Base-by-base conservation (phyloP, 2,329 filamentous ascomycete genomes). In the Fusarium paranaense region DNA sequence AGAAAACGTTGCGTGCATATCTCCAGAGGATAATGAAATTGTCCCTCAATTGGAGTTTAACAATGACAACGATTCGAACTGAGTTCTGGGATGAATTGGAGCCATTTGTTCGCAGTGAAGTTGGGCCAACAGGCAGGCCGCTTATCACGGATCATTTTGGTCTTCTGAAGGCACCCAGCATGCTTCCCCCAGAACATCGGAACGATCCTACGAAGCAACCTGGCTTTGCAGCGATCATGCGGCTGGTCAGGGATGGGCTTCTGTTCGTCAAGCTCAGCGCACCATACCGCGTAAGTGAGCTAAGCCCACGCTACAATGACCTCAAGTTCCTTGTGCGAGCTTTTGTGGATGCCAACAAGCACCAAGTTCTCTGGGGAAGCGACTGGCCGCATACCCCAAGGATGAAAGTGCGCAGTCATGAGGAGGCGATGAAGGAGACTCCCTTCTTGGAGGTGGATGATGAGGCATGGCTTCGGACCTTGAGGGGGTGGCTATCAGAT, bases 381-480 rank as follows among this genome's bases (percentile, higher is more conserved):
- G 82, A 84, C 52, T 84, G 81, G 81, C 82, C 82, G 2, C 82
- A 83, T 66, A 83, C 81, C 2, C 81, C 82, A 0, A 75, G 80
- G 18, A 83, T 83, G 82, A 83, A 80, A 60, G 78, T 82, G 2
- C 79, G 82, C 1, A 79, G 66, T 6, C 74, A 67, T 6, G 79
- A 83, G 56, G 81, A 81, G 35, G 82, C 81, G 1, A 62, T 83
- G 64, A 72, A 67, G 5, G 81, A 82, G 62, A 80, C 80, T 8
- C 75, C 77, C 0, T 74, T 72, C 18, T 37, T 79, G 3, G 70
- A 72, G 6, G 72, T 80, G 2, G 71, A 79, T 30, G 77, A 80
- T 37, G 73, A 69, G 11, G 66, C 73, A 2, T 79, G 77, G 77
- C 42, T 79, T 9, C 58, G 45, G 62, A 79, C 65, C 20, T 14